A percentile compares a stretch with the other conserved stretches of the same genome.
Evolutionary conservation across 2,329 filamentous ascomycete genomes (phyloP).

Genomic region (Sporothrix humicola): DNA sequence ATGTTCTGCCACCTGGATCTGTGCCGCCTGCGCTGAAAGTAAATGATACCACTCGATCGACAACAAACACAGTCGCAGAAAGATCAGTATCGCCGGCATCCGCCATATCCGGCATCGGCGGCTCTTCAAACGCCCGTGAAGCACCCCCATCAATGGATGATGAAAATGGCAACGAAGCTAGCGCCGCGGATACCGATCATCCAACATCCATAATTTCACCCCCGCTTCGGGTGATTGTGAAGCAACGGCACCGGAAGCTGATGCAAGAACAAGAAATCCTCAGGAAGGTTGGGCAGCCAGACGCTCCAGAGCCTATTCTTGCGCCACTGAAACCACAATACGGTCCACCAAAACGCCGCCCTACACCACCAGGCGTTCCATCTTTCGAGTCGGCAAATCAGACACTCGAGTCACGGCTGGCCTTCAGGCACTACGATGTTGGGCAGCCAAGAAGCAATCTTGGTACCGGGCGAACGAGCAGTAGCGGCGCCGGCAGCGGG

Average conservation of each 20-base stretch:
- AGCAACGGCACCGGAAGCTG: neutral
- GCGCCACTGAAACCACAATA: constrained; percentile 35
- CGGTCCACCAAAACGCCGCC: constrained; percentile 34
- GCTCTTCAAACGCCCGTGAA: neutral
- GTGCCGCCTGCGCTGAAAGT: neutral
- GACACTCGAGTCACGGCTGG: constrained; percentile 28
- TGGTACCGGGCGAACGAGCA: neutral
- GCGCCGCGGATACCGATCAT: neutral
- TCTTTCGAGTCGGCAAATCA: constrained; percentile 35
- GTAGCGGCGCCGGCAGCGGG: neutral
- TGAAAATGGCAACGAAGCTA: neutral
- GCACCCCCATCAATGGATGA: neutral
- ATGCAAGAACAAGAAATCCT: neutral
- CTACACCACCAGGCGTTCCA: constrained; percentile 37
- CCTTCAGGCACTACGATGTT: neutral
- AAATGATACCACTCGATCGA: neutral
- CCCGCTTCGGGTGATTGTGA: constrained; percentile 13
- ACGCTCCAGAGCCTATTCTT: neutral
- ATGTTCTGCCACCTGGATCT: neutral
- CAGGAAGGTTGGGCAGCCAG: neutral
- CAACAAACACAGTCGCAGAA: neutral
- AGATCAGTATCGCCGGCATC: neutral
- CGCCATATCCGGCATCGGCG: neutral
- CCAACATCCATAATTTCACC: neutral
- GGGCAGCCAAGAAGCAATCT: neutral